Percentiles rank a stretch among this genome's conserved stretches.
Conservation (phyloP, 2,329 filamentous ascomycete genomes). For the Hymenoscyphus infarciens region DNA sequence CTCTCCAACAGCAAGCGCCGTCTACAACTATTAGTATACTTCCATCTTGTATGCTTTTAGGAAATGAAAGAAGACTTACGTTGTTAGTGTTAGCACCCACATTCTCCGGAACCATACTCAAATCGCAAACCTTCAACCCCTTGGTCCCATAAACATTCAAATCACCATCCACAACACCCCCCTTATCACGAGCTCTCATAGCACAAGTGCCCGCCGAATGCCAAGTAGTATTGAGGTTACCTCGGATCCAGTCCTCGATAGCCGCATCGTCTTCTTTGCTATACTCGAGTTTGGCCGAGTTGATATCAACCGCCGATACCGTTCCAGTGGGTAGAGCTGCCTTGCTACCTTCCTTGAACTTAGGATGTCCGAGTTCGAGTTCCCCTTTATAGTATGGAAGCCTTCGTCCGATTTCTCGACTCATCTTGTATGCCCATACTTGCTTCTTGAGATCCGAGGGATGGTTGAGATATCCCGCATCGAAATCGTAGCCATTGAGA, state of each 20-base stretch:
- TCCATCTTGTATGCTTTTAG: background rate
- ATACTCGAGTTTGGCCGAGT: conserved; percentile 39
- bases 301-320: conserved; percentile 29
- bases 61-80: background rate
- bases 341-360: conserved; percentile 41
- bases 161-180: conserved; percentile 39
- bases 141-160: conserved; percentile 40
- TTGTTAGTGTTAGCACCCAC: conserved; percentile 46
- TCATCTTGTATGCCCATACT: conserved; percentile 62
- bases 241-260: conserved; percentile 43
- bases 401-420: conserved; percentile 57
- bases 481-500: conserved; percentile 49
- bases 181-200: conserved; percentile 37
- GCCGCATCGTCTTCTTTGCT: conserved; percentile 34
- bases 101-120: conserved; percentile 36
- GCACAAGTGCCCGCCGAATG: conserved; percentile 41
- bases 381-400: conserved; percentile 50
- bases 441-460: conserved; percentile 55
- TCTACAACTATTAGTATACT: conserved; percentile 20
- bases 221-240: conserved; percentile 40
- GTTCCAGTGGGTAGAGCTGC: conserved; percentile 34
- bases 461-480: conserved; percentile 54
- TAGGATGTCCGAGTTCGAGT: conserved; percentile 41
- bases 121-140: conserved; percentile 43
- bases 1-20: conserved; percentile 42